Evolutionary conservation across 2,329 filamentous ascomycete species (phyloP), one percentile per base, ranked within the genome.

Genomic region (Fusarium sp.): DNA sequence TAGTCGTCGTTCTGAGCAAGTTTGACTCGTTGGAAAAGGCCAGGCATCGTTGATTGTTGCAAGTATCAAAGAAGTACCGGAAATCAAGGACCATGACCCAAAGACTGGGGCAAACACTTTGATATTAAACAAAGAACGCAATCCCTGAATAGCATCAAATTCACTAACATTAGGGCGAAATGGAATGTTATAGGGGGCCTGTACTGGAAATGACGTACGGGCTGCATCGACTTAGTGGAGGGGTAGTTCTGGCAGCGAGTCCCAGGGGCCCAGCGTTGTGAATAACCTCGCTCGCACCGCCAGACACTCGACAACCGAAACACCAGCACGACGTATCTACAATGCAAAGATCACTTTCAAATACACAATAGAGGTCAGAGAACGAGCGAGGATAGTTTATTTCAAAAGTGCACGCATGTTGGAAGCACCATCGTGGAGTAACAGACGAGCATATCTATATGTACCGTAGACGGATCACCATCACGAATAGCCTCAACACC

Each of bases 401-500:
- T n/a, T 28, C 20, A 33, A 22, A 13, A 36, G 6, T 66, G 31
- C 31, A 70, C 36, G n/a, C 22, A 36, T 35, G 38, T 31, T 70
- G 66, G 17, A 39, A 18, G 13, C 45, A 44, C 26, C 22, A 41
- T 60, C 12, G 42, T 20, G 9, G 49, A 61, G 41, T 58, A 57
- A 57, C 41, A 52, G 15, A 20, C 6, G n/a, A 38, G 26, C 33
- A 58, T 26, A 15, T n/a, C 31, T n/a, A n/a, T 9, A 11, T 41
- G 7, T 17, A 31, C 8, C 4, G 9, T 48, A 59, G 18, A 47
- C 42, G 42, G 8, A 49, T 26, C 38, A 39, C 17, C 39, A 56
- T 59, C 44, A 59, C 28, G 39, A 59, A 36, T 36, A 31, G 35
- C 26, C 6, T 62, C 67, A 74, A 72, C 71, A 58, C 67, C 69